These are phyloP conservation scores for Debaryomyces robertsiae DNA, from an alignment of 1,139 yeast species.

Conservation along the genomic window DNA sequence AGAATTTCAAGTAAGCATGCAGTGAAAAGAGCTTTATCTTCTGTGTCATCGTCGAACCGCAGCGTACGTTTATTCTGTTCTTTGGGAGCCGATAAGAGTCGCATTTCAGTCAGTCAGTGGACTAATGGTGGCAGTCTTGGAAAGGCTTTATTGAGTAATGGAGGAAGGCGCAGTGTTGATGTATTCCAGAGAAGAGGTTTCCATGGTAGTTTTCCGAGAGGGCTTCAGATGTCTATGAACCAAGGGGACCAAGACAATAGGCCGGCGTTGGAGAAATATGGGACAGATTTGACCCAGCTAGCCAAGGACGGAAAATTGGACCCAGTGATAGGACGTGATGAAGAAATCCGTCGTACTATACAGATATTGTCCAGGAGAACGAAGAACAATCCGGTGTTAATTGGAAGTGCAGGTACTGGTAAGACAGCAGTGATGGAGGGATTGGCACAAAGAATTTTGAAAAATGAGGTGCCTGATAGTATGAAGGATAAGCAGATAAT, in stretches of 20 bases:
- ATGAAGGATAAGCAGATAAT: conserved; percentile 83
- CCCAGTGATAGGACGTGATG: conserved; percentile 96
- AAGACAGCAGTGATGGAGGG: conserved; percentile 97
- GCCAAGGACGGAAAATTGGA: conserved; percentile 91
- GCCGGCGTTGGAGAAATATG: conserved; percentile 83
- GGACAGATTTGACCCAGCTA: conserved; percentile 82
- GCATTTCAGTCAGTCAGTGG: conserved; percentile 1
- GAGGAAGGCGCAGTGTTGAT: not conserved
- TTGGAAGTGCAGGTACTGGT: conserved; percentile 98
- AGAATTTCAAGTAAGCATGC: not conserved
- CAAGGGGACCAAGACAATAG: conserved; percentile 55
- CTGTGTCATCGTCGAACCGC: not conserved
- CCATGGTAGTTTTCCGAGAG: conserved; percentile 22
- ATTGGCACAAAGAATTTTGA: conserved; percentile 85
- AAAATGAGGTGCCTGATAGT: conserved; percentile 92
- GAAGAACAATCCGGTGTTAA: conserved; percentile 89
- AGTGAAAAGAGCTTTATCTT: not conserved
- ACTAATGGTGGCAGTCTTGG: not conserved
- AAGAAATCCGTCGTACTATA: conserved; percentile 88
- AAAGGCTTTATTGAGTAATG: not conserved
- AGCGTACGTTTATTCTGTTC: not conserved
- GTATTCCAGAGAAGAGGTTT: conserved; percentile 4
- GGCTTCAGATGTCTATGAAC: conserved; percentile 45
- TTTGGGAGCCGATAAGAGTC: not conserved
- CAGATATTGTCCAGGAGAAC: conserved; percentile 91